These are phyloP conservation scores for Didymella keratinophila DNA, from an alignment of 2,329 filamentous ascomycete genomes.

Conservation along the genomic window DNA sequence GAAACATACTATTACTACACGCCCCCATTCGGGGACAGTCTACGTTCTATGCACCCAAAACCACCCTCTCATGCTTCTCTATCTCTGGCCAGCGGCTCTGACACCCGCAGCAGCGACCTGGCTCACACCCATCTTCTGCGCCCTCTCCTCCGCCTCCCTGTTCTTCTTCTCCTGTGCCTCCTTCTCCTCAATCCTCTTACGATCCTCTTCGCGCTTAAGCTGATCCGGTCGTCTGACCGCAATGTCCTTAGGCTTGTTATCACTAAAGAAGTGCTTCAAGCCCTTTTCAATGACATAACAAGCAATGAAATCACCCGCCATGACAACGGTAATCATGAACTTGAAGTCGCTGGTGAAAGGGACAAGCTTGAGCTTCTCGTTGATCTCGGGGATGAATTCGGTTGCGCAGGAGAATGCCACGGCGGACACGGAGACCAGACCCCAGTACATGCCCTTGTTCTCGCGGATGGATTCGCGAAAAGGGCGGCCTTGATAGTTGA, in stretches of 20 bases:
- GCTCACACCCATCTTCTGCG: constrained; percentile 22
- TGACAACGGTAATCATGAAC: constrained; percentile 79
- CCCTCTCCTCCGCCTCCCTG: constrained; percentile 41
- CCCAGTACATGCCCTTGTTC: constrained; percentile 98
- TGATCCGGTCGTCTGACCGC: constrained; percentile 87
- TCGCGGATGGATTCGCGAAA: constrained; percentile 96
- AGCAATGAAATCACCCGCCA: constrained; percentile 85
- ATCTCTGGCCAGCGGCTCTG: neutral
- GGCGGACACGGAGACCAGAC: constrained; percentile 85
- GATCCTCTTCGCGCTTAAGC: constrained; percentile 74
- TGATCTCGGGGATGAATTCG: constrained; percentile 94
- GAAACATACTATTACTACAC: neutral
- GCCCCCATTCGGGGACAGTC: neutral
- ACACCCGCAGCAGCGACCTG: neutral
- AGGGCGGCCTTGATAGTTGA: constrained; percentile 98
- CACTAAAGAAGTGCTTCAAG: constrained; percentile 85
- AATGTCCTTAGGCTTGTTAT: constrained; percentile 93
- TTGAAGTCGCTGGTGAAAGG: constrained; percentile 92
- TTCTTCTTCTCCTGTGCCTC: constrained; percentile 48
- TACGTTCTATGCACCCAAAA: neutral
- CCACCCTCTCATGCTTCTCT: neutral
- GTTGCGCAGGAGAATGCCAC: constrained; percentile 95
- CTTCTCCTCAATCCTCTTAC: constrained; percentile 67
- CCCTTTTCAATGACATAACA: constrained; percentile 89
- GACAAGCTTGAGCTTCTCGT: constrained; percentile 89